Evolutionary conservation across 129 eudicot genomes (phyloP).

Genomic region (sunflower (Helianthus annuus)): DNA sequence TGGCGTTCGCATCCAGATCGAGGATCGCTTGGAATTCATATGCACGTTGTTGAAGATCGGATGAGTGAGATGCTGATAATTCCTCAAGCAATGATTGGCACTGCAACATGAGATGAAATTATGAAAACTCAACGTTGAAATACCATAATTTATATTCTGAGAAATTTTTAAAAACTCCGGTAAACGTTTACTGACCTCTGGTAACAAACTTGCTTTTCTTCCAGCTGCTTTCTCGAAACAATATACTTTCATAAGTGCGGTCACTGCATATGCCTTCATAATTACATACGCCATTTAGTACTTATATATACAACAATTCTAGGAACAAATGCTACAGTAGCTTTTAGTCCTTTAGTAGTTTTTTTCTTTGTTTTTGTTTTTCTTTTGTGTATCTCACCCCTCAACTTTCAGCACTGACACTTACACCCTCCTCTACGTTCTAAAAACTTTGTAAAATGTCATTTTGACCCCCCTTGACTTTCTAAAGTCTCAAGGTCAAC

Average conservation of each 20-base stretch:
- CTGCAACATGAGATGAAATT: not conserved
- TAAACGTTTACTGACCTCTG: slow-evolving; percentile 44
- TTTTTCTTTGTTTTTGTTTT: no score
- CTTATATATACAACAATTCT: no score
- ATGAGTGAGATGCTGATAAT: slow-evolving; percentile 83
- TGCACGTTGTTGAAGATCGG: slow-evolving; percentile 99
- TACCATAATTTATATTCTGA: no score
- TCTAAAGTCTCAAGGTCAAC: no score
- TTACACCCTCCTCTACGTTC: no score
- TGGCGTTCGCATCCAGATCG: slow-evolving; percentile 60
- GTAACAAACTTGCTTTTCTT: slow-evolving; percentile 77
- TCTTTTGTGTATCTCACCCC: no score
- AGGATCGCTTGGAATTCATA: slow-evolving; percentile 87
- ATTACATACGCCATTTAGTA: slow-evolving; percentile 1
- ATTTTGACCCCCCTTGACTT: no score
- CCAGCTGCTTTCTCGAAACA: slow-evolving; percentile 94
- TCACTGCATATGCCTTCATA: slow-evolving; percentile 86
- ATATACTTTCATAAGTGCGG: slow-evolving; percentile 90
- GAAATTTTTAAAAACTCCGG: not conserved
- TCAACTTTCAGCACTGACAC: no score
- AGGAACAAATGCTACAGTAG: no score
- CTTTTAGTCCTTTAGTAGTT: no score
- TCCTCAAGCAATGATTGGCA: slow-evolving; percentile 80
- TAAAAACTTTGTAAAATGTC: no score
- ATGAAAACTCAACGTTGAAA: no score